These are phyloP conservation scores for Phoma sp. DNA, from an alignment of 2,329 filamentous ascomycete genomes.

Conservation along the genomic window DNA sequence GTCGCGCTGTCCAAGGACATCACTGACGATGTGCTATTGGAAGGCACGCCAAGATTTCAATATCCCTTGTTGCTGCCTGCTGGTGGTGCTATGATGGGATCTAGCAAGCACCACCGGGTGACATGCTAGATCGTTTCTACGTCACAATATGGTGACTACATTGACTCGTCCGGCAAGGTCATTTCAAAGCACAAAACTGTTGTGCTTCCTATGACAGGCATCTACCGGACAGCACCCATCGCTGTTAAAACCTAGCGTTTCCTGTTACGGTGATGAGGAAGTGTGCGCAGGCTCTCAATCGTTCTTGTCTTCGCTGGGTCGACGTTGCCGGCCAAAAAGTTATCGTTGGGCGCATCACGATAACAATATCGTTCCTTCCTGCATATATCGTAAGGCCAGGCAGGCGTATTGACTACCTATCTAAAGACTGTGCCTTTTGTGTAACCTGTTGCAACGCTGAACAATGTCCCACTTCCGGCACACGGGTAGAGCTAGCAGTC, in stretches of 20 bases:
- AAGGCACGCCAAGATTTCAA: not conserved
- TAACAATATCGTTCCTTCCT: not conserved
- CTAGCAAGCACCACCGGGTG: too few relatives aligned
- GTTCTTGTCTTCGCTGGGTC: too few relatives aligned
- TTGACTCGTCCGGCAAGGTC: not conserved
- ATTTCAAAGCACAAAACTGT: not conserved
- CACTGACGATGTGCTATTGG: not conserved
- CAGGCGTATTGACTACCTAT: not conserved
- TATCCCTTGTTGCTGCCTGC: too few relatives aligned
- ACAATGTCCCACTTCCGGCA: not conserved
- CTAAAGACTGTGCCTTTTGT: not conserved
- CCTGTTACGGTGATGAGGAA: too few relatives aligned
- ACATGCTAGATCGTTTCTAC: too few relatives aligned
- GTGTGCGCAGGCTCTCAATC: too few relatives aligned
- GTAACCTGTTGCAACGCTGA: conserved; percentile 6
- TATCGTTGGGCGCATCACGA: not conserved
- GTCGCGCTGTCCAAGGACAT: not conserved
- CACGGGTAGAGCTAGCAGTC: conserved; percentile 4
- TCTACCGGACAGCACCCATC: too few relatives aligned
- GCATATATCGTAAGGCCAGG: not conserved
- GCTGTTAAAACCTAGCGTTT: too few relatives aligned
- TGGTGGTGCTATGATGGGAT: too few relatives aligned
- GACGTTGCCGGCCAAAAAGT: too few relatives aligned
- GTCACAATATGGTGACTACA: too few relatives aligned
- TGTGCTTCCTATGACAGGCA: not conserved